Evolutionary conservation across 176 grass and related monocot species (phyloP), one percentile per base, ranked within the genome.

Genomic region (Phoenix roebelenii): DNA sequence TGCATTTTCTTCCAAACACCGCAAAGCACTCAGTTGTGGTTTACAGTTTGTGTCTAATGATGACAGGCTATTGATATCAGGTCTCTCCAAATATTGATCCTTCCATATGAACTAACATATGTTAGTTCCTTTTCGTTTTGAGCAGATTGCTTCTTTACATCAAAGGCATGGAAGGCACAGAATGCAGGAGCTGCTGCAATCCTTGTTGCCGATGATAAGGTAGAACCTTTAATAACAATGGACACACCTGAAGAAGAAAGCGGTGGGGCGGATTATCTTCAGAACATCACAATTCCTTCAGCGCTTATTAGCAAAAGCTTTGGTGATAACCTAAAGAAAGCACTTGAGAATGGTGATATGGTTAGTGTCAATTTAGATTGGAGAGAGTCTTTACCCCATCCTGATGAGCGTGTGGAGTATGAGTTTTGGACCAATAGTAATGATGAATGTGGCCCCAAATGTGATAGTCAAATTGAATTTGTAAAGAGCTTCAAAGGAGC

Each of bases 361-460:
- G 79, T 95, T 17, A 80, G 72, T 75, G 89, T 95, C 23, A 89
- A 95, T 71, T 65, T 95, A 61, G 85, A 95, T 73, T 95, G 89
- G 89, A 85, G 85, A 52, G 89, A 95, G 39, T 85, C 89, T 23
- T 76, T 95, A 30, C 89, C 85, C 16, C 76, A 95, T 51, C 89
- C 89, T 61, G 76, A 95, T 61, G 85, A 95, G 35, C 78, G 85
- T 50, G 85, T 95, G 4, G 89, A 95, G 58, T 95, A 95, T 19
- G 89, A 95, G 25, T 89, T 95, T 25, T 95, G 89, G 89, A 95
- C 81, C 1, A 95, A 95, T 52, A 88, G 85, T 44, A 95, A 89
- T 44, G 89, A 95, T 63, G 89, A 95, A 76, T 95, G 89, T 74
- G 89, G 89, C 17, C 60, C 85, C 1, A 95, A 95, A 57, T 95